A percentile compares a stretch with the other conserved stretches of the same genome.
Evolutionary conservation across 108 stramenopile species (phyloP).

Genomic region (Skeletonema marinoi): DNA sequence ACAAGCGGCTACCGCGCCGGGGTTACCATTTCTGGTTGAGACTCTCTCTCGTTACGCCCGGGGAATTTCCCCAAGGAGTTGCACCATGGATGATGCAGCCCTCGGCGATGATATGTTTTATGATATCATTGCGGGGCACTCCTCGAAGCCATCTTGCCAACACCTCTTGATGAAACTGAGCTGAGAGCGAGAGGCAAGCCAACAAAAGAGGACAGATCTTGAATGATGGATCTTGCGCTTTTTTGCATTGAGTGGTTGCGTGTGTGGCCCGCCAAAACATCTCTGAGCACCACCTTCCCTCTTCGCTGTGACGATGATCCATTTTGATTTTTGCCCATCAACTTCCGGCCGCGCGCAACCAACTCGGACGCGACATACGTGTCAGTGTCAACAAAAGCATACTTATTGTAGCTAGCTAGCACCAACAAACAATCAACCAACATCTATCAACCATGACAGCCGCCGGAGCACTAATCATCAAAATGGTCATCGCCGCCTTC

Average conservation of each 20-base stretch:
- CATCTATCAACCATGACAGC: conserved; percentile 30
- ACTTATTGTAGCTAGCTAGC: neutral
- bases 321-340: neutral
- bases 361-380: no score
- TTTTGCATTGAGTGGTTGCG: neutral
- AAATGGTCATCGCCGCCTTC: conserved; percentile 73
- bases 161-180: conserved; percentile 25
- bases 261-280: no score
- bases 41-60: conserved; percentile 79
- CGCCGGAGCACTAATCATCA: conserved; percentile 42
- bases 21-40: conserved; percentile 49
- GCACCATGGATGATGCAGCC: conserved; percentile 22
- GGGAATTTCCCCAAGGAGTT: conserved; percentile 87
- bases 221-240: no score
- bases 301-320: no score
- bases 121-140: conserved; percentile 57
- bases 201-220: no score
- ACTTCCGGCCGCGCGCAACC: no score
- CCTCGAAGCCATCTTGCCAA: conserved; percentile 52
- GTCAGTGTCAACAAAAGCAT: no score
- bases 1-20: conserved; percentile 28
- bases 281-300: neutral
- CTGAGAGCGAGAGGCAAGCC: no score
- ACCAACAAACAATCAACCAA: neutral
- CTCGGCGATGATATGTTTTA: conserved; percentile 53